Base-by-base conservation (phyloP, 345 rosid species). In the Citrus cavaleriei region DNA sequence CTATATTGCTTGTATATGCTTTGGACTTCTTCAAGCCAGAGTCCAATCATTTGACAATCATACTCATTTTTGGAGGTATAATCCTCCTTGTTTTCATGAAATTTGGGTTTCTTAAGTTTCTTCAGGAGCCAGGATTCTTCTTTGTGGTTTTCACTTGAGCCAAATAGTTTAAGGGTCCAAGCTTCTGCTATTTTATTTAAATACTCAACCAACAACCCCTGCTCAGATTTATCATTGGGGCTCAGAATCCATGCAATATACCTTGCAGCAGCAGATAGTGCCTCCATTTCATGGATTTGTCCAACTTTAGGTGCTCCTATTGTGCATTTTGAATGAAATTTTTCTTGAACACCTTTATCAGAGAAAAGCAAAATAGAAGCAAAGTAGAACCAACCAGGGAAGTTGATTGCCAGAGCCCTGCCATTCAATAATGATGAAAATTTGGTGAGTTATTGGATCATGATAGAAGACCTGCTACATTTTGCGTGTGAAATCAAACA, bases 361-460 rank as follows among this genome's bases (percentile, higher is more conserved):
- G 83, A 81, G 84, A 94, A 89, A 68, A 94, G 88, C 77, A 86
- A 55, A 66, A 84, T 67, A 72, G 91, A 89, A 76, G 95, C 95
- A 88, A 89, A 88, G 81, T 83, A 89, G 84, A 91, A 94, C 97
- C 97, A 93, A 60, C 86, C 87, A 64, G 95, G 98, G 81, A 94
- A 93, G 85, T 82, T 84, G 69, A 94, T 85, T 77, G 93, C 97
- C 78, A 93, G 83, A 68, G 95, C 88, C 98, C 97, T 93, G 89
- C 80, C 64, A 81, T 24, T 81, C n/a, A 87, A 80, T 25, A 62
- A 59, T 28, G 37, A 46, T 34, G 64, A 72, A 46, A 55, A 40
- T 55, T 28, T 57, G 32, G 0, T 27, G 7, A 60, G 57, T 46
- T 34, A 10, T 35, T 35, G 59, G 22, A 75, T 75, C 24, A 28